Evolutionary conservation across 768 basidiomycete genomes (phyloP).

Genomic region (Lactifluus hygrophoroides): DNA sequence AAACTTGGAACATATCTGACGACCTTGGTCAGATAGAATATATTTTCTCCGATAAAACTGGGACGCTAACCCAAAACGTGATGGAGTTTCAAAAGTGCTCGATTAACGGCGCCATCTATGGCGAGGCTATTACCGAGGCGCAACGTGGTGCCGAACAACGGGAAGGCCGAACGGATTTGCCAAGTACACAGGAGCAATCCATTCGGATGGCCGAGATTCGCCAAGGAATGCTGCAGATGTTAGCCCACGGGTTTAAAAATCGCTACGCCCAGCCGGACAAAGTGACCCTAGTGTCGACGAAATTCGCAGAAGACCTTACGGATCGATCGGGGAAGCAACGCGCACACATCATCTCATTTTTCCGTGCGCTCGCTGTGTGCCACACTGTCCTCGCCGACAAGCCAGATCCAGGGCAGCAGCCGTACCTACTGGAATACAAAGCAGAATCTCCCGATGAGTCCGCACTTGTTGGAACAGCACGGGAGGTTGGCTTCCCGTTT

Average conservation of each 20-base stretch:
- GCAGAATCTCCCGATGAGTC: constrained; percentile 96
- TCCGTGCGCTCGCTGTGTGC: constrained; percentile 90
- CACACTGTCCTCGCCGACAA: constrained; percentile 84
- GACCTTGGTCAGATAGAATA: constrained; percentile 99
- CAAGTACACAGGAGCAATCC: constrained; percentile 65
- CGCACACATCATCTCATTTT: constrained; percentile 69
- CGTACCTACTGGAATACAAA: constrained; percentile 75
- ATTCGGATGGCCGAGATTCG: constrained; percentile 58
- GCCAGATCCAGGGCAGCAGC: constrained; percentile 51
- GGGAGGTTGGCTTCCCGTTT: constrained; percentile 92
- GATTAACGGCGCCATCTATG: constrained; percentile 73
- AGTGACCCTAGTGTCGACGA: constrained; percentile 82
- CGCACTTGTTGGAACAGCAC: constrained; percentile 83
- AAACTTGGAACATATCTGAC: constrained; percentile 98
- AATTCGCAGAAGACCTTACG: constrained; percentile 69
- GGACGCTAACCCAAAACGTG: constrained; percentile 94
- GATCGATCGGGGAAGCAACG: constrained; percentile 55
- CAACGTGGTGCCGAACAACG: constrained; percentile 87
- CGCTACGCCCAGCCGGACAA: constrained; percentile 73
- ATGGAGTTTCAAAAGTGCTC: constrained; percentile 99
- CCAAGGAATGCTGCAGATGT: constrained; percentile 62
- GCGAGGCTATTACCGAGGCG: constrained; percentile 93
- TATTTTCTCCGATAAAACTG: constrained; percentile 89
- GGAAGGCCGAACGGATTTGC: constrained; percentile 56
- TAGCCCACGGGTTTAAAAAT: constrained; percentile 82